A percentile compares a stretch with the other conserved stretches of the same genome.
Conservation (phyloP, 805 yeast species). For the Yarrowia bubula region DNA sequence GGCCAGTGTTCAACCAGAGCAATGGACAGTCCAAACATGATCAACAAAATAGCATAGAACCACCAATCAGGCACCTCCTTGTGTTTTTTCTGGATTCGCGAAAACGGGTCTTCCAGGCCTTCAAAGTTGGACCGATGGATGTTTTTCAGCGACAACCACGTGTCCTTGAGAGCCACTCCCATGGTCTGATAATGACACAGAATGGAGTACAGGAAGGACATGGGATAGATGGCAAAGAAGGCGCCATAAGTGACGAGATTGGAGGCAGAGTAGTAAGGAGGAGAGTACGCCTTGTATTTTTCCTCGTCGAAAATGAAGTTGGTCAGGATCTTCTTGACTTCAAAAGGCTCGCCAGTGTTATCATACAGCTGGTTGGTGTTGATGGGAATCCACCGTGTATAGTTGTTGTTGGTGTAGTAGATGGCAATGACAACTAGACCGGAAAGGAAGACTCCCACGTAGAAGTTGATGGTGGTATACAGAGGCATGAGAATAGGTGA, state of each 20-base stretch:
- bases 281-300: neutral
- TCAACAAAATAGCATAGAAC: conserved; percentile 50
- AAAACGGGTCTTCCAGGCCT: conserved; percentile 30
- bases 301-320: neutral
- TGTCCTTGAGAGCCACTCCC: neutral
- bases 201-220: neutral
- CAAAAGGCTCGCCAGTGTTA: conserved; percentile 31
- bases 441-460: neutral
- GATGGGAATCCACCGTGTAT: conserved; percentile 60
- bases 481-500: neutral
- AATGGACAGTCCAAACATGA: conserved; percentile 42
- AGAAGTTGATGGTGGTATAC: neutral
- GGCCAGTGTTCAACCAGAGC: conserved; percentile 42
- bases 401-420: conserved; percentile 55
- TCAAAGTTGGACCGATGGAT: neutral
- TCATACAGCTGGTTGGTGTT: conserved; percentile 51
- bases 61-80: conserved; percentile 76
- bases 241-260: neutral
- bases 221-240: neutral
- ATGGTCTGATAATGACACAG: neutral
- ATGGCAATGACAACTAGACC: conserved; percentile 32
- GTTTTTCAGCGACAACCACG: neutral
- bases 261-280: conserved; percentile 58
- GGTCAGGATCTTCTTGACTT: neutral
- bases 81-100: conserved; percentile 49